Evolutionary conservation across 1,139 yeast genomes (phyloP), one percentile per base, ranked within the genome.

Genomic region (Saccharomyces hybrid): DNA sequence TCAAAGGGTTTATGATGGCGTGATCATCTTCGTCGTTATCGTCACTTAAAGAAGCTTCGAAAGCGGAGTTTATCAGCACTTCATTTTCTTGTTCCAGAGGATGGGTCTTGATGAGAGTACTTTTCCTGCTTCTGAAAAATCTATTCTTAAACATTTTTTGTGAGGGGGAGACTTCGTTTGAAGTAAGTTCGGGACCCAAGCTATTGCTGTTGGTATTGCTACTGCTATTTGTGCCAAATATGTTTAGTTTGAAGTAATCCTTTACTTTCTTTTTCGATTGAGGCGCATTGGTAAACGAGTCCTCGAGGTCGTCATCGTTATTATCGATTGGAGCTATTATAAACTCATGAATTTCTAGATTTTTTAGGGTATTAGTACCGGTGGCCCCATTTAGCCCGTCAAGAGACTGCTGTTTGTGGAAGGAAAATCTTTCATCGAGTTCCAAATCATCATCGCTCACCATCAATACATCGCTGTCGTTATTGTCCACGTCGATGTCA

Each of bases 171-270:
- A 9, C 21, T 16, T 38, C 44, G 44, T 19, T 38, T 6, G 24
- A 19, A 16, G 19, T 4, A 19, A 11, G 24, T 38, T 38, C 44
- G 2, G 24, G 19, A 38, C 44, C 44, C 9, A 38, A 6, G 44
- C 12, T 19, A 38, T 19, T 38, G 11, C 4, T 34, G 21, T 34
- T 52, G 42, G 29, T 51, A 48, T 49, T 51, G 28, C 26, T 49
- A 27, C 21, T 50, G 47, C 51, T 50, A 19, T 24, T 28, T 12
- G 46, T 27, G n/a, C 60, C 56, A 34, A 61, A 59, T 48, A 59
- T 54, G 53, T 57, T 61, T 42, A 61, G 50, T 50, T 59, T 61
- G 50, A 61, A 60, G 44, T 58, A 58, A 49, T 61, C 62, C 55
- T 54, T 60, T 38, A 59, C 57, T 51, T 57, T 59, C 42, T 59